These are phyloP conservation scores for Teunomyces kruisii DNA, from an alignment of 805 yeast species.

Conservation along the genomic window DNA sequence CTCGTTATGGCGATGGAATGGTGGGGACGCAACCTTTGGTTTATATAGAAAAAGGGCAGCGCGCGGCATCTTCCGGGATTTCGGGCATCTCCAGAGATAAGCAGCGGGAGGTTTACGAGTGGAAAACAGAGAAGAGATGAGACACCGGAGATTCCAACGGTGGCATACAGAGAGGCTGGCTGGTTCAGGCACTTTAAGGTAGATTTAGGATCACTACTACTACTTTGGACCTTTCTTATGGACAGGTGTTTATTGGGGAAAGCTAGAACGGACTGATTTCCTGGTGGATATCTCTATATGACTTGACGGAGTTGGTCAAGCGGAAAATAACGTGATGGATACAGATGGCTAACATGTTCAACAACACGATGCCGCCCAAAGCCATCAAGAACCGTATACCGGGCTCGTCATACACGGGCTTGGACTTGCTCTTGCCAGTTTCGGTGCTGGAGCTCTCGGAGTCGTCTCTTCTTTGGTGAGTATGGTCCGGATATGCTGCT, in stretches of 20 bases:
- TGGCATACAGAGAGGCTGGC: no score
- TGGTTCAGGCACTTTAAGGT: no score
- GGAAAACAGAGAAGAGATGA: no score
- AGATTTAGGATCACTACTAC: no score
- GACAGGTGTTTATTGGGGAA: not conserved
- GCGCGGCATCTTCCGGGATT: not conserved
- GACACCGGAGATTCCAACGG: no score
- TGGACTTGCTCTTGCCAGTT: conserved; percentile 3
- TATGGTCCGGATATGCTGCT: not conserved
- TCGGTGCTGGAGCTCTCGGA: not conserved
- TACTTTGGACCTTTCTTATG: not conserved
- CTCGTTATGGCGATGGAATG: not conserved
- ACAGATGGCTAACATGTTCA: conserved; percentile 37
- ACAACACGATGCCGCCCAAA: conserved; percentile 31
- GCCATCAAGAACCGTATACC: conserved; percentile 35
- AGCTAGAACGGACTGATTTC: conserved; percentile 3
- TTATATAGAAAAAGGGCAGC: not conserved
- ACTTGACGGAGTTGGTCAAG: conserved; percentile 1
- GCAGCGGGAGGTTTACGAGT: not conserved
- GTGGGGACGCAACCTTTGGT: not conserved
- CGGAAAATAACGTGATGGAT: conserved; percentile 34
- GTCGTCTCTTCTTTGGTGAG: not conserved
- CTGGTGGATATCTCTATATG: conserved; percentile 1
- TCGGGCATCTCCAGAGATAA: not conserved
- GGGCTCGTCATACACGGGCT: conserved; percentile 16